Percentiles rank a stretch among this genome's conserved stretches.
phyloP scores from a whole-genome alignment of 2,329 filamentous ascomycete species.

The Colletotrichum musicola region DNA sequence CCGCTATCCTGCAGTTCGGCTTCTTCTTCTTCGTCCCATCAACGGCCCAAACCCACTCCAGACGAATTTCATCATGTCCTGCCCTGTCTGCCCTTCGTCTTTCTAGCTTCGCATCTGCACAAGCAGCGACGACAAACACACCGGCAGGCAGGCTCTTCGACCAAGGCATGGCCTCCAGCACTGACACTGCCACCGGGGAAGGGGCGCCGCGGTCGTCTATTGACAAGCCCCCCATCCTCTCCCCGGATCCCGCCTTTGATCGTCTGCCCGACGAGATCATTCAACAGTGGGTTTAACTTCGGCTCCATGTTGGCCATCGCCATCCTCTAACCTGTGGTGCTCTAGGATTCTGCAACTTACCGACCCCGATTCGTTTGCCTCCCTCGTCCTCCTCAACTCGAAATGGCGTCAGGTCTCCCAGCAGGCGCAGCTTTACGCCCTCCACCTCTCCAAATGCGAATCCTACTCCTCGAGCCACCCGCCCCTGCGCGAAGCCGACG shows the following conservation, averaged over 20 bases:
- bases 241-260: conserved; percentile 60
- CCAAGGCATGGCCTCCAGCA: conserved; percentile 21
- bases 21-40: conserved; percentile 36
- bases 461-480: conserved; percentile 67
- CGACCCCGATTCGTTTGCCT: conserved; percentile 75
- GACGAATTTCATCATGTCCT: conserved; percentile 38
- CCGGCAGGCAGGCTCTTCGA: conserved; percentile 9
- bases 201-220: conserved; percentile 43
- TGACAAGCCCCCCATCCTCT: conserved; percentile 49
- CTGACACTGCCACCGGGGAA: conserved; percentile 9
- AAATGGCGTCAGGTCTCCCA: conserved; percentile 76
- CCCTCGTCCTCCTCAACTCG: conserved; percentile 73
- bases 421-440: conserved; percentile 71
- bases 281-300: conserved; percentile 66
- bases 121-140: conserved; percentile 8
- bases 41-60: conserved; percentile 25
- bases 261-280: conserved; percentile 77
- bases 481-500: conserved; percentile 50
- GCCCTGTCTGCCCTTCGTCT: conserved; percentile 8
- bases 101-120: conserved; percentile 23
- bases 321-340: conserved; percentile 9
- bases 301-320: neutral
- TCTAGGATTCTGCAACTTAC: conserved; percentile 71
- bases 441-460: conserved; percentile 72
- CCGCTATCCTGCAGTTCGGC: conserved; percentile 2